phyloP scores from a whole-genome alignment of 2,329 filamentous ascomycete genomes.

The Boeremia lycopersici region DNA sequence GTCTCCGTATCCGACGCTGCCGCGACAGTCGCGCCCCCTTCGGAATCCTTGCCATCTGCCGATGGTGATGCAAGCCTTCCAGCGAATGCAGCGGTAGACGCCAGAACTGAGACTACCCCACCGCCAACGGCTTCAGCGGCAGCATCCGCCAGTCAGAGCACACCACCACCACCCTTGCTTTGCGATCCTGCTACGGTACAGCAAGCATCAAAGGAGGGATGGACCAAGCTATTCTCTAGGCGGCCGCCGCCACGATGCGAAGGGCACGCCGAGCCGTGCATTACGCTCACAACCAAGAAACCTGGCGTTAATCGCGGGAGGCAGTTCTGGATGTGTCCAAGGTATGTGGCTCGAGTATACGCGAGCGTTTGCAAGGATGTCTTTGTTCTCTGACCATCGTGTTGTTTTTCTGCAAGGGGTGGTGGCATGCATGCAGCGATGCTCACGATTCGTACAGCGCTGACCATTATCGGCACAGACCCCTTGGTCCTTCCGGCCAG shows the following conservation, averaged over 20 bases:
- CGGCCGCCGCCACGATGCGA: slow-evolving; percentile 79
- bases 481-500: slow-evolving; percentile 81
- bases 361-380: neutral
- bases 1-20: slow-evolving; percentile 4
- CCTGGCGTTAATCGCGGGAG: slow-evolving; percentile 78
- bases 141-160: slow-evolving; percentile 5
- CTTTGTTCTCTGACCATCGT: neutral
- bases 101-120: slow-evolving; percentile 4
- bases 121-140: slow-evolving; percentile 5
- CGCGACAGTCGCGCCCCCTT: slow-evolving; percentile 8
- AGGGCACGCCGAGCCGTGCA: slow-evolving; percentile 81
- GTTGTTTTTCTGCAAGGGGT: slow-evolving; percentile 11
- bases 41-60: slow-evolving; percentile 1
- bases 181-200: slow-evolving; percentile 56
- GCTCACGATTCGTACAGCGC: neutral
- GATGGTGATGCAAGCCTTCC: slow-evolving; percentile 2
- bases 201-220: slow-evolving; percentile 72
- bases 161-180: slow-evolving; percentile 12
- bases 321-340: slow-evolving; percentile 70
- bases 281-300: slow-evolving; percentile 84
- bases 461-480: slow-evolving; percentile 52
- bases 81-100: neutral
- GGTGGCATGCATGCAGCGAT: neutral
- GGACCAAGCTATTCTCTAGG: slow-evolving; percentile 82
- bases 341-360: slow-evolving; percentile 54